Evolutionary conservation across 441 rosid genomes (phyloP), one percentile per base, ranked within the genome.

Genomic region (Adansonia rubrostipa): DNA sequence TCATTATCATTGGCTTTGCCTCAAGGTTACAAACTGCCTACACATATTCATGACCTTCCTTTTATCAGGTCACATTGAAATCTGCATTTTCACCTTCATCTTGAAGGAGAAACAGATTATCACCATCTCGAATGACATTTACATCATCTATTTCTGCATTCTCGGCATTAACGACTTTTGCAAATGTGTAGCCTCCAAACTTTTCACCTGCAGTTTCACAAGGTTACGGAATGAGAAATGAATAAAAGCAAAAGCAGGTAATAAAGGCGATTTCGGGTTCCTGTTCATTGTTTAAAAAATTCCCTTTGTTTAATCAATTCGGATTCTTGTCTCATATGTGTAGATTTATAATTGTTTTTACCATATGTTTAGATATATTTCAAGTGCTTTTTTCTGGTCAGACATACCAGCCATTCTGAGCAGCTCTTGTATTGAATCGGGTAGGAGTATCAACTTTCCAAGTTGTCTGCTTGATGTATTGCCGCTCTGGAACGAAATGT

Each of bases 111-210:
- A 88, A 92, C 87, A 96, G 92, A 82, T 93, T 89, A 88, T 96
- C 99, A 80, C 97, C 97, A 74, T 96, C 99, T 81, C 98, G 88
- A 89, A 96, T 87, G 79, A 94, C 97, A 82, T 79, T 28, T 80
- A 87, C 80, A 82, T 93, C 95, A 80, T 93, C 96, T 82, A 96
- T 88, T 81, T 90, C 97, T 75, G 98, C 92, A 9, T 89, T 92
- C 78, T 92, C 94, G 2, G 84, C 92, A 84, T 84, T 88, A 54
- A 86, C 65, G 72, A 96, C 86, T 83, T 83, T 86, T 53, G 87
- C 84, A 80, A 88, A 90, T 71, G 24, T 85, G 89, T 79, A 73
- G 77, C 88, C 89, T 83, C 92, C 94, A 72, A 86, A 90, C 89
- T 89, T 96, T 72, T 92, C 91, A 82, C 98, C 95, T 96, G 92